Percentiles rank a stretch among this genome's conserved stretches.
Evolutionary conservation across 2,329 filamentous ascomycete species (phyloP).

Genomic region (Sclerotinia minor): DNA sequence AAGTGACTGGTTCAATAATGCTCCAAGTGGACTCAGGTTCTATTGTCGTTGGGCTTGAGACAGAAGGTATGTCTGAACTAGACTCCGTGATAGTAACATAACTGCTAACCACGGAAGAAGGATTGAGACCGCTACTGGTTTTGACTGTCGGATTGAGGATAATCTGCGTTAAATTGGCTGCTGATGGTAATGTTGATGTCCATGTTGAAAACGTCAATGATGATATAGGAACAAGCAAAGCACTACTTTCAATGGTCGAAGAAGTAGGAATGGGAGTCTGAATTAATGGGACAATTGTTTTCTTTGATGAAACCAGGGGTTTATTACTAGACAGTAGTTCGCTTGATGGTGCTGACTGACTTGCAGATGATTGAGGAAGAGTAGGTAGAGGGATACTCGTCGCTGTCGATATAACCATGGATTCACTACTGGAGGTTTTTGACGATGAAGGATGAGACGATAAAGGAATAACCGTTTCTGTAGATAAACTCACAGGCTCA

Average conservation of each 20-base stretch:
- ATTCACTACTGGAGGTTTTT: background rate
- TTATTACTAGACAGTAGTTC: background rate
- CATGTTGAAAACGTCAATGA: background rate
- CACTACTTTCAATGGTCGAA: no score
- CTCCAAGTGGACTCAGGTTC: background rate
- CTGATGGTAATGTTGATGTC: no score
- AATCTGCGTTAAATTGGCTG: accelerated
- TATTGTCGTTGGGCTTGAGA: background rate
- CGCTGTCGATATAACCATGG: slow-evolving; percentile 20
- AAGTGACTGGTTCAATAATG: slow-evolving; percentile 30
- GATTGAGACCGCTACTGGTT: slow-evolving; percentile 14
- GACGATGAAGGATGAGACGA: background rate
- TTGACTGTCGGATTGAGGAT: background rate
- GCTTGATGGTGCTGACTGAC: background rate
- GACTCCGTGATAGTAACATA: slow-evolving; percentile 13
- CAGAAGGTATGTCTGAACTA: background rate
- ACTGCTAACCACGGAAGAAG: background rate
- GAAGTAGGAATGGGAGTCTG: background rate
- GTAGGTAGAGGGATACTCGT: slow-evolving; percentile 31
- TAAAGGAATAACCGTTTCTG: slow-evolving; percentile 33
- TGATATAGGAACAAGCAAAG: no score
- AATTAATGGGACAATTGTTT: slow-evolving; percentile 19
- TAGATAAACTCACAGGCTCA: background rate
- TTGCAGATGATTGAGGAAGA: background rate
- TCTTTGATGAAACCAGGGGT: background rate